These are phyloP conservation scores for Closterium sp. DNA, from an alignment of 139 green algal species.

Conservation along the genomic window DNA sequence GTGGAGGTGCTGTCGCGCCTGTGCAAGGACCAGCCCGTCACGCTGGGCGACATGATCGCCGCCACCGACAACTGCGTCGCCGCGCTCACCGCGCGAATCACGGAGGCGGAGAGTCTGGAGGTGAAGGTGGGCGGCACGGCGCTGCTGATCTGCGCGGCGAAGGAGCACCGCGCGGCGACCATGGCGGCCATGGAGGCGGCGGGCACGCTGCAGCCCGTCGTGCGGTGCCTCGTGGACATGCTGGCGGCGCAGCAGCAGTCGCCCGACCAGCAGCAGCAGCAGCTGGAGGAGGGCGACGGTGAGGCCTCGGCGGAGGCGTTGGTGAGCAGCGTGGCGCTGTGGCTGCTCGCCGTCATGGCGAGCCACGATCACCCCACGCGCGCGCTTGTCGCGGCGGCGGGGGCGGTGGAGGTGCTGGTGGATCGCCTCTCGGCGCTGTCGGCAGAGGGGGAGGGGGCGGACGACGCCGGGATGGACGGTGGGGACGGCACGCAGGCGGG, in stretches of 20 bases:
- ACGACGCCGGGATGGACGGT: constrained; percentile 1
- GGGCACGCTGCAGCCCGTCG: constrained; percentile 17
- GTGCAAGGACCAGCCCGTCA: constrained; percentile 41
- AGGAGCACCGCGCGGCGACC: constrained; percentile 37
- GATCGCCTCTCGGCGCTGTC: constrained; percentile 26
- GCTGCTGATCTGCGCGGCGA: constrained; percentile 43
- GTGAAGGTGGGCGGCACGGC: constrained; percentile 41
- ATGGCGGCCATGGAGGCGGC: constrained; percentile 36
- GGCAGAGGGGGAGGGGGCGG: constrained; percentile 10
- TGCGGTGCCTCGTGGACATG: constrained; percentile 40
- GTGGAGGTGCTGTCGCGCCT: constrained; percentile 43
- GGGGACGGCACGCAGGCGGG: neutral
- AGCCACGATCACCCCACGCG: constrained; percentile 29
- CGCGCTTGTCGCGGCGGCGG: constrained; percentile 16
- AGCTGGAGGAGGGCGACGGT: neutral
- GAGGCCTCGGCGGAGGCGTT: constrained; percentile 4
- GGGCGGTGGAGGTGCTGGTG: constrained; percentile 27
- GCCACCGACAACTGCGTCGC: constrained; percentile 34
- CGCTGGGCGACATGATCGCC: constrained; percentile 27
- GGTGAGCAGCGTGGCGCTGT: constrained; percentile 35
- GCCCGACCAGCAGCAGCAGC: neutral
- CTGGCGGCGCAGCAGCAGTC: constrained; percentile 1
- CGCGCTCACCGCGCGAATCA: constrained; percentile 36
- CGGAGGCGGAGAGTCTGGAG: constrained; percentile 19
- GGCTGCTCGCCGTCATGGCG: constrained; percentile 38